These are phyloP conservation scores for Cyclotella atomus DNA, from an alignment of 108 stramenopile species.

Conservation along the genomic window DNA sequence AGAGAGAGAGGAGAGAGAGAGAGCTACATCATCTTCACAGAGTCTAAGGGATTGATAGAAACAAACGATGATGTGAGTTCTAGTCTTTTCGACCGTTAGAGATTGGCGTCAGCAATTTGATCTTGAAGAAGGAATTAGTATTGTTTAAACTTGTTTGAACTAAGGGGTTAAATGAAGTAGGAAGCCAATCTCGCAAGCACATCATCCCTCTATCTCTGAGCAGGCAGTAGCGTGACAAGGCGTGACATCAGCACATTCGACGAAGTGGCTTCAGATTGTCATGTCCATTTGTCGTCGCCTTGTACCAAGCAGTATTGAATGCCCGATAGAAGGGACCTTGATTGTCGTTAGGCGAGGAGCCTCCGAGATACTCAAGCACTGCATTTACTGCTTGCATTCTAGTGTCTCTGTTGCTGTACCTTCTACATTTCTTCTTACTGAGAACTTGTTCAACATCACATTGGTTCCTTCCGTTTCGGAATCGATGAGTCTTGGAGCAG, in stretches of 20 bases:
- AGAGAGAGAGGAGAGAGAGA: too few relatives aligned
- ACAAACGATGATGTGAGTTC: too few relatives aligned
- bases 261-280: slow-evolving; percentile 5
- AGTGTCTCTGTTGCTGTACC: slow-evolving; percentile 7
- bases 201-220: too few relatives aligned
- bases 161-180: too few relatives aligned
- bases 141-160: too few relatives aligned
- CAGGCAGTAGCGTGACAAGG: too few relatives aligned
- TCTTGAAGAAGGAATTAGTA: too few relatives aligned
- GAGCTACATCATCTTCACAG: too few relatives aligned
- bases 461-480: slow-evolving; percentile 14
- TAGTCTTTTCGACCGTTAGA: too few relatives aligned
- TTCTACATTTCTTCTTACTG: slow-evolving; percentile 24
- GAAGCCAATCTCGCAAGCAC: too few relatives aligned
- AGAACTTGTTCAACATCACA: slow-evolving; percentile 17
- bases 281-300: slow-evolving; percentile 40
- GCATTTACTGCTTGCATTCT: slow-evolving; percentile 32
- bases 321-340: slow-evolving; percentile 37
- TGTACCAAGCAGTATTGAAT: slow-evolving; percentile 39
- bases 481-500: slow-evolving; percentile 30
- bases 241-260: slow-evolving; percentile 1
- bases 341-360: slow-evolving; percentile 28
- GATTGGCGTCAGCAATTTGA: too few relatives aligned
- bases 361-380: slow-evolving; percentile 37
- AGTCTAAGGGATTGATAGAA: too few relatives aligned